These are phyloP conservation scores for Lodderomyces oxycetoniae DNA, from an alignment of 1,139 yeast species.

Conservation along the genomic window DNA sequence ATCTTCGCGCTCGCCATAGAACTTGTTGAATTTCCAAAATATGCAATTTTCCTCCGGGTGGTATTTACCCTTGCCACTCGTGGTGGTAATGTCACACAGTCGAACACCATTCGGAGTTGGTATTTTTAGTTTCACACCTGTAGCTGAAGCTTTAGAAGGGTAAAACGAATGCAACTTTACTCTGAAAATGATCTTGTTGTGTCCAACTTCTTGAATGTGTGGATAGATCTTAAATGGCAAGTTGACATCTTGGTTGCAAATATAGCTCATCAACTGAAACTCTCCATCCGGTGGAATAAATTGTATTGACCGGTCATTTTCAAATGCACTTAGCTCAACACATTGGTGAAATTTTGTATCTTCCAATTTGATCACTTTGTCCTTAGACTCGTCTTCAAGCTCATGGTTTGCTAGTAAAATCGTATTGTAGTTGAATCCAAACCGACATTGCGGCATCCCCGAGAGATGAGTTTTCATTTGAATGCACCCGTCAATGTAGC, in stretches of 20 bases:
- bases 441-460: constrained; percentile 68
- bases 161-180: constrained; percentile 60
- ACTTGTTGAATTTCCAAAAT: constrained; percentile 67
- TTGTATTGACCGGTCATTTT: constrained; percentile 72
- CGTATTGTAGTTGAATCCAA: constrained; percentile 53
- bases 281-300: constrained; percentile 94
- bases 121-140: constrained; percentile 57
- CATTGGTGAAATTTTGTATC: constrained; percentile 91
- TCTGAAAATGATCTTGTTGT: constrained; percentile 49
- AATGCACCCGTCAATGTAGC: constrained; percentile 76
- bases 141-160: constrained; percentile 59
- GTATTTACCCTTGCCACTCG: constrained; percentile 67
- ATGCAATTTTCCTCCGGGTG: constrained; percentile 62
- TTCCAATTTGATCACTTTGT: constrained; percentile 53
- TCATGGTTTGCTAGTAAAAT: constrained; percentile 13
- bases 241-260: constrained; percentile 49
- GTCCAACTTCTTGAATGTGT: constrained; percentile 50
- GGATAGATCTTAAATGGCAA: constrained; percentile 75
- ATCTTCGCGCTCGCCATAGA: constrained; percentile 64
- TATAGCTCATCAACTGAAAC: constrained; percentile 80
- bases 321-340: constrained; percentile 77
- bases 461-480: constrained; percentile 67
- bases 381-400: constrained; percentile 14
- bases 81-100: constrained; percentile 45
- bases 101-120: constrained; percentile 68